Conservation (phyloP, 179 eudicot species). For the Silene coronaria region DNA sequence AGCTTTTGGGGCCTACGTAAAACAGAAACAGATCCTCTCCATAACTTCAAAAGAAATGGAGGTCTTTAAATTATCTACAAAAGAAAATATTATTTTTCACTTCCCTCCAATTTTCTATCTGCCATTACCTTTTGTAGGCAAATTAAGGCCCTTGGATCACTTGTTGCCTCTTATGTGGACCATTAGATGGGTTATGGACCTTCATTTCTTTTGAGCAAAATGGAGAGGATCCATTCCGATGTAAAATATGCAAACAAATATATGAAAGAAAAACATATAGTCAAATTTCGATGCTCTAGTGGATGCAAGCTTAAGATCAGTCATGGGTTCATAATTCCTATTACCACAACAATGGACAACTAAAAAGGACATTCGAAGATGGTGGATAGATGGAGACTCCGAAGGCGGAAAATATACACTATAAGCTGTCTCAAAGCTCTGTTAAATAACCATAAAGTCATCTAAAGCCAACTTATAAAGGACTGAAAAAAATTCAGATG, state of each 20-base stretch:
- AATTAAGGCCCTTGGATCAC: too few species aligned
- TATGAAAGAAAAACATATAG: conserved; percentile 4
- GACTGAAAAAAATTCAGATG: background rate
- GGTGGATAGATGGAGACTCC: background rate
- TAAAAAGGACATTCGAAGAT: conserved; percentile 1
- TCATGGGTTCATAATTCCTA: background rate
- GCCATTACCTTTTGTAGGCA: too few species aligned
- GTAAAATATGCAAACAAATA: background rate
- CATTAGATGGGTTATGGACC: too few species aligned
- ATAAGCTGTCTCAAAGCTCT: background rate
- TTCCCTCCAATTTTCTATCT: too few species aligned
- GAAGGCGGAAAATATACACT: background rate
- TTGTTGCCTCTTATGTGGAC: too few species aligned
- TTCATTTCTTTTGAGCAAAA: too few species aligned
- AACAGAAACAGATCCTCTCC: background rate
- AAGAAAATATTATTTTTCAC: too few species aligned
- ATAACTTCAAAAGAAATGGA: too few species aligned
- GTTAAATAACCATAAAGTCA: conserved; percentile 1
- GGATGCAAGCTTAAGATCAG: conserved; percentile 7
- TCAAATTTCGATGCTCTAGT: background rate
- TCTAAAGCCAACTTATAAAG: background rate
- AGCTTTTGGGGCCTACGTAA: background rate
- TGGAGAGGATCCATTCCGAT: background rate
- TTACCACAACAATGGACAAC: background rate
- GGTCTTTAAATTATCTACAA: too few species aligned